Evolutionary conservation across 129 eudicot genomes (phyloP), one percentile per base, ranked within the genome.

Genomic region (Pseudognaphalium luteoalbum): DNA sequence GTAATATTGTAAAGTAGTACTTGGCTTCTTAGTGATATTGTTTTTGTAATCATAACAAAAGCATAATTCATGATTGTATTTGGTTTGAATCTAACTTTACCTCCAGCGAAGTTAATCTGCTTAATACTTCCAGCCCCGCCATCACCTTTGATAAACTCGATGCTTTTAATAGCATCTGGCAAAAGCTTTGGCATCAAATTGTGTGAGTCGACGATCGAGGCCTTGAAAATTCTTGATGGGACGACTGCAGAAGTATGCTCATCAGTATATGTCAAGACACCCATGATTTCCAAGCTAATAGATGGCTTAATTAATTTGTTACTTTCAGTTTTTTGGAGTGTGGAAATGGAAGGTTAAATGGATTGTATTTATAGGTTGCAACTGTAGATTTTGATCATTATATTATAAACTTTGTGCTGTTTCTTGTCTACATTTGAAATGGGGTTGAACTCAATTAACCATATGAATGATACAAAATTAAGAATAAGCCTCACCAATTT

Each of bases 101-200:
- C 81, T 70, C 76, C 64, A 4, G 37, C 70, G 41, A 73, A 82
- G 81, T 87, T 84, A 73, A 79, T 87, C 67, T 81, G 76, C 80
- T 87, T 87, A 21, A 84, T 70, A 82, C 79, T 81, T 68, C 86
- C 90, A 3, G 81, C 67, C 37, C 89, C 89, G 4, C 89, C 89
- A 72, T 88, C 75, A 50, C 89, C 92, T 83, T 85, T 52, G 52
- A 83, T 32, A 64, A 83, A 17, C 17, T 73, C 75, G 41, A 88
- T 73, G 76, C 90, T 85, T 79, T 85, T 83, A 10, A 85, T 76
- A 20, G 78, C 85, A 41, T 85, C 86, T 10, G 90, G 93, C 78
- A 83, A 78, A n/a, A 85, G 83, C 72, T 88, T 86, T 0, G 90
- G 86, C 66, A 88, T 83, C 77, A 88, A 69, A 67, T 72, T 81